Evolutionary conservation across 345 rosid genomes (phyloP).

Genomic region (Salix dunnii): DNA sequence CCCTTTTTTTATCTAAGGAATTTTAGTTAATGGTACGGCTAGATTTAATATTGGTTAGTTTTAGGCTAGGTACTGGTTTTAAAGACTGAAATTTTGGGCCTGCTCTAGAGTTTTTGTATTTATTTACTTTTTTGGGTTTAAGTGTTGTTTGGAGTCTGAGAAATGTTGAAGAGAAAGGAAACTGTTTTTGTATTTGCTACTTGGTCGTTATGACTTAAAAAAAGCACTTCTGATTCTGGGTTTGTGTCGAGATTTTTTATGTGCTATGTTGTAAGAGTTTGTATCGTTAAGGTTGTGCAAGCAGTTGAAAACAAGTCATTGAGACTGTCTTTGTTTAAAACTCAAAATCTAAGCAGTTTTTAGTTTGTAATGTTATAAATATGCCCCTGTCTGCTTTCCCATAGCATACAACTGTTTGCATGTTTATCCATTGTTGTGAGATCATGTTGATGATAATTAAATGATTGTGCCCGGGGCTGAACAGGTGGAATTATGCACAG

Average conservation of each 20-base stretch:
- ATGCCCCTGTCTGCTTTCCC: not conserved
- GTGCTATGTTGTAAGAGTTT: not conserved
- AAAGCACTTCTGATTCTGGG: not conserved
- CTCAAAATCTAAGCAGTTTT: not conserved
- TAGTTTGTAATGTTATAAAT: not conserved
- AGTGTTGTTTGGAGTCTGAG: not conserved
- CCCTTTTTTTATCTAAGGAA: not conserved
- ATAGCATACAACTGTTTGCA: not conserved
- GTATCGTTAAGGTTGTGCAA: not conserved
- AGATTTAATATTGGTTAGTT: not conserved
- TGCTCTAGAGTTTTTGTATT: not conserved
- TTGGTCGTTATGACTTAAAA: not conserved
- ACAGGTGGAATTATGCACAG: not conserved
- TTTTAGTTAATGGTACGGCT: not conserved
- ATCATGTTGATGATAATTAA: not conserved
- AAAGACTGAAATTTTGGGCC: not conserved
- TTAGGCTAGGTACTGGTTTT: not conserved
- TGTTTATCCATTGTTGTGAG: too few species aligned
- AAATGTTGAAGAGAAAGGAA: not conserved
- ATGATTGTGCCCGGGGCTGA: not conserved
- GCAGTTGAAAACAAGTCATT: not conserved
- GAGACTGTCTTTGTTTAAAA: not conserved
- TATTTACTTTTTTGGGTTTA: not conserved
- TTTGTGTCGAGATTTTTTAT: not conserved
- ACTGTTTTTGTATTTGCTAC: not conserved